Percentiles rank a stretch among this genome's conserved stretches.
Evolutionary conservation across 2,329 filamentous ascomycete genomes (phyloP).

Genomic region (Pleomassaria siparia): DNA sequence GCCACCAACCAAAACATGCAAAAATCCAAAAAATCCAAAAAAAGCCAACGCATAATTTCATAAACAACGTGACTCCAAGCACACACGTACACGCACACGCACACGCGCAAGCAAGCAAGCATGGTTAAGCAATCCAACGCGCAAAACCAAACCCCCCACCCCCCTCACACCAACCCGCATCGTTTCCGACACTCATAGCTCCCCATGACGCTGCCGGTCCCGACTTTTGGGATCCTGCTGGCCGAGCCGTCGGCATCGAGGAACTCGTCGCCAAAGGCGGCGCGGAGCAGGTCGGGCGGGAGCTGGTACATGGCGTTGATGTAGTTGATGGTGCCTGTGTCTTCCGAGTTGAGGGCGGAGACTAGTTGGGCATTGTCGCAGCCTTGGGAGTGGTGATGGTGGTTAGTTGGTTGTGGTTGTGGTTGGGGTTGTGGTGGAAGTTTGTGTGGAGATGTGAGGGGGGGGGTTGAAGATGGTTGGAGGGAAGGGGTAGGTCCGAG

Average conservation of each 20-base stretch:
- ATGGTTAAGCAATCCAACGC: neutral
- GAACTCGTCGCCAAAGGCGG: constrained; percentile 45
- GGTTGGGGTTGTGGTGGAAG: no score
- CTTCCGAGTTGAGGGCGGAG: constrained; percentile 52
- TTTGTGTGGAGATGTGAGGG: neutral
- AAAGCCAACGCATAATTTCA: no score
- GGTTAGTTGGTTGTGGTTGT: no score
- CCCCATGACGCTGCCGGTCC: constrained; percentile 48
- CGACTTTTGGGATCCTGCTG: constrained; percentile 40
- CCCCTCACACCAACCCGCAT: constrained; percentile 23
- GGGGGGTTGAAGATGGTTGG: neutral
- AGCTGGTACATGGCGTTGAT: constrained; percentile 47
- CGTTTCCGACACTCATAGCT: constrained; percentile 43
- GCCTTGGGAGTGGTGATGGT: constrained; percentile 26
- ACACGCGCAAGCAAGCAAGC: no score
- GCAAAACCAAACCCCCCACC: neutral
- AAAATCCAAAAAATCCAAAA: no score
- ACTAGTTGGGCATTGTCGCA: constrained; percentile 54
- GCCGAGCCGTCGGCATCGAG: constrained; percentile 35
- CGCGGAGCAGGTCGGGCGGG: constrained; percentile 46
- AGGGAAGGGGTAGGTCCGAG: neutral
- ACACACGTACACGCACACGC: no score
- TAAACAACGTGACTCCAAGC: no score
- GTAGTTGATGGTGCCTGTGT: constrained; percentile 54
- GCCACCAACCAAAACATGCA: no score